Base-by-base conservation (phyloP, 169 alveolate genomes). In the Plasmodium berghei region DNA sequence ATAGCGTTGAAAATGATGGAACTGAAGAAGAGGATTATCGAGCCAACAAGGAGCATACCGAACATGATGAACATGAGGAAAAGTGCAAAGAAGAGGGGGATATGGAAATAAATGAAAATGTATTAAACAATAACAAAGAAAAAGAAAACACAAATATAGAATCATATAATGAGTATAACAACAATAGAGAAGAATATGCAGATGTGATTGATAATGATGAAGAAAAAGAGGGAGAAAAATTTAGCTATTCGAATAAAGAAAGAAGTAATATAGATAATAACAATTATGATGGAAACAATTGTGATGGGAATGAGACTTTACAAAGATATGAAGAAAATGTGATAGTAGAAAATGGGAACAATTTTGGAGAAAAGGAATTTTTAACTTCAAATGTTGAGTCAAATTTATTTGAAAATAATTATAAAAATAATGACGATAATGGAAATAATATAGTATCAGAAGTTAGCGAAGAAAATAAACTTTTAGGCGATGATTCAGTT, bases 361-460 rank as follows among this genome's bases (percentile, higher is more conserved):
- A 34, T 34, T 34, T 34, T 0, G 42, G 8, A 2, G 42, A 34
- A 34, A 34, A 34, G 42, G 42, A 34, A 34, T 34, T 34, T 2
- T 5, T 34, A 34, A 4, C 42, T 3, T 34, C 42, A 34, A 34
- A 34, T 34, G 42, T 34, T 52, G 59, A 52, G 59, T 2, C 59
- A 3, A 6, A 52, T 52, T 3, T 14, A 10, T 52, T 16, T 16
- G 59, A 18, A 69, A 63, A 40, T 22, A 58, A 64, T 9, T 49
- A 77, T 40, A 34, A 46, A 6, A 70, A 64, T 26, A 34, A 14
- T 46, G 89, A 48, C 1, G 66, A 69, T 34, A 77, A 49, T 59
- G 34, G 72, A 24, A 77, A 75, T 62, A 49, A 77, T 16, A 63
- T 63, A 24, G 58, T 77, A 2, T 49, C 66, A 6, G 63, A 74